Base-by-base conservation (phyloP, 2,329 filamentous ascomycete species). In the Colletotrichum eremochloae region DNA sequence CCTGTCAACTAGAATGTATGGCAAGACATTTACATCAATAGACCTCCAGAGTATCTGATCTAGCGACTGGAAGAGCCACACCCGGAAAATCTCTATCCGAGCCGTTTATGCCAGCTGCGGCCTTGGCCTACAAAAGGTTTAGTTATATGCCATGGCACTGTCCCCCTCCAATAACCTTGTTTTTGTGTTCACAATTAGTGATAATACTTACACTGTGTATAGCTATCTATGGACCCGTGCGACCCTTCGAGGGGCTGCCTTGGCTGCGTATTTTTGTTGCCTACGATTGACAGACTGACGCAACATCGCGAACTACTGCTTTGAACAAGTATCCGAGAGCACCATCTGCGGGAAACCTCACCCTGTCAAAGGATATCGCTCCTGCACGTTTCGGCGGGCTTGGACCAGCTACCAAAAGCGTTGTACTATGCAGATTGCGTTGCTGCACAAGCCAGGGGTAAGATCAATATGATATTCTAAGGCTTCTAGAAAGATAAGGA, bases 401-500 rank as follows among this genome's bases (percentile, higher is more conserved):
- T 38, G 56, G 50, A n/a, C 42, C 42, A 20, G 33, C 69, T 58
- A 63, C 66, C 29, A 56, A 48, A 56, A 48, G n/a, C 38, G 58
- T 38, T 46, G 60, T 38, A 24, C 24, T 24, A 24, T 65, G 60
- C 60, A 73, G 42, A 58, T 58, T 60, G 44, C 71, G 24, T 24
- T 46, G 33, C 60, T 64, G 66, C 60, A 72, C 46, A 72, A 63
- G 60, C 40, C 62, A 62, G 67, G 62, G 67, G 62, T 42, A 12
- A 18, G n/a, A 36, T 71, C 18, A 50, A 53, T 60, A 73, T 53
- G 40, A 53, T 63, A 20, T 18, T 67, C 62, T 9, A 50, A 29
- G 70, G 67, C 71, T 73, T 73, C 71, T 71, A 73, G 71, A 73
- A 73, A 57, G 58, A 58, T 5, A 36, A 58, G 40, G 40, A 31